A percentile compares a stretch with the other conserved stretches of the same genome.
Evolutionary conservation across 2,329 filamentous ascomycete species (phyloP).

Genomic region (Fusarium redolens): DNA sequence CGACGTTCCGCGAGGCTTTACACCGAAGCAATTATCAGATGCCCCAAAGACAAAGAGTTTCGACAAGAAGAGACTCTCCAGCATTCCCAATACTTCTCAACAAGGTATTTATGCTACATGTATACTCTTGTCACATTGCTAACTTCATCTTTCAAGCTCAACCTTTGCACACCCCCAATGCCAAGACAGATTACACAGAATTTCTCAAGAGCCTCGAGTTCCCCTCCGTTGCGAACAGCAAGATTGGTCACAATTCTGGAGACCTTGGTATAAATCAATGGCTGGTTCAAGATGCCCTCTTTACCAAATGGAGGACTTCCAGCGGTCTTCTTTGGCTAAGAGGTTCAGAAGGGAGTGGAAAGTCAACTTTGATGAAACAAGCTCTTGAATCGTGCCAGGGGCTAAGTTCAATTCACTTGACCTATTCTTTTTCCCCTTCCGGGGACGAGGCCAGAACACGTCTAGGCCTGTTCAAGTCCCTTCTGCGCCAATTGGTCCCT

Average conservation of each 20-base stretch:
- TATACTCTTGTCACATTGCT: neutral
- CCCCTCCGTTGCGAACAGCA: neutral
- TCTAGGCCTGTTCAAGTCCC: neutral
- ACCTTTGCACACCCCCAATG: neutral
- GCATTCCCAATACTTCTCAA: neutral
- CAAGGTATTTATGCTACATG: neutral
- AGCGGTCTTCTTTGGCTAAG: neutral
- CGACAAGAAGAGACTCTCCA: neutral
- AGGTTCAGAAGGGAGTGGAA: neutral
- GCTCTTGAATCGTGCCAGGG: neutral
- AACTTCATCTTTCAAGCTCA: neutral
- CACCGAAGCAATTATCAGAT: neutral
- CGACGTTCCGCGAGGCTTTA: neutral
- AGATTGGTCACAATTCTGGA: neutral
- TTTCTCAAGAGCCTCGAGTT: neutral
- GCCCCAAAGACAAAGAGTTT: neutral
- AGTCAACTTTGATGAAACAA: conserved; percentile 1
- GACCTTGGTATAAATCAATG: neutral
- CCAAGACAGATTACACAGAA: neutral
- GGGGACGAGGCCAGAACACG: neutral
- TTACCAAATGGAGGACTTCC: neutral
- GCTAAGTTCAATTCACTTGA: neutral
- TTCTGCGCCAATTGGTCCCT: neutral
- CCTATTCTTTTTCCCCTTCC: neutral
- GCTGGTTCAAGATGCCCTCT: neutral